A percentile compares a stretch with the other conserved stretches of the same genome.
Conservation (phyloP, 805 yeast species). For the Blastobotrys attinorum region DNA sequence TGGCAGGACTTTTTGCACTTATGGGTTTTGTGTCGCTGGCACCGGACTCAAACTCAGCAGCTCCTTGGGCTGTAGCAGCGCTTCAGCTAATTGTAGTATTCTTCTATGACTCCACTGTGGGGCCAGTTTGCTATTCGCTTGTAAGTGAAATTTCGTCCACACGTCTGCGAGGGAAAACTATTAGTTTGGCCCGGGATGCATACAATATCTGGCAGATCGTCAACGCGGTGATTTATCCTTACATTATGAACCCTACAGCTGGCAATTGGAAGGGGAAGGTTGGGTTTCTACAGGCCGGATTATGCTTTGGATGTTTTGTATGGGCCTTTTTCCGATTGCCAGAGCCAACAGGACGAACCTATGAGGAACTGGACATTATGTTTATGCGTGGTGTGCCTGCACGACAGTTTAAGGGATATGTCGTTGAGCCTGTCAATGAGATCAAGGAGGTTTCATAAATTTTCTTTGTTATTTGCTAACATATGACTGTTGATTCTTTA, state of each 20-base stretch:
- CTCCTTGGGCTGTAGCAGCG: conserved; percentile 30
- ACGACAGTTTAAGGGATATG: conserved; percentile 20
- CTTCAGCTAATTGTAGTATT: conserved; percentile 39
- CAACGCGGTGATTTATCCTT: conserved; percentile 28
- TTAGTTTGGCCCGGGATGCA: conserved; percentile 33
- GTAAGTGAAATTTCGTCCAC: conserved; percentile 37
- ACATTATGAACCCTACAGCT: conserved; percentile 37
- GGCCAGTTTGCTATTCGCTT: conserved; percentile 36
- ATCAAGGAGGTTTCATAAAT: too few relatives aligned
- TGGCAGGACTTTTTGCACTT: conserved; percentile 7
- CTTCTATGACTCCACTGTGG: conserved; percentile 36
- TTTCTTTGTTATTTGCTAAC: too few relatives aligned
- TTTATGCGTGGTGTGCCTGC: conserved; percentile 26
- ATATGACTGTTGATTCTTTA: too few relatives aligned
- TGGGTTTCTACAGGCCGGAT: conserved; percentile 39
- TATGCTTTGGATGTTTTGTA: conserved; percentile 23
- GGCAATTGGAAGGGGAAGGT: conserved; percentile 42
- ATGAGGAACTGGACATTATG: conserved; percentile 47
- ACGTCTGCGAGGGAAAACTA: conserved; percentile 35
- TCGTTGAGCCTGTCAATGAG: conserved; percentile 9
- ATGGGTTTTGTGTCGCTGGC: conserved; percentile 13
- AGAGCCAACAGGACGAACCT: conserved; percentile 48
- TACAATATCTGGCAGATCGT: conserved; percentile 25
- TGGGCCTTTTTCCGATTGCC: conserved; percentile 47
- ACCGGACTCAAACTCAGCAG: conserved; percentile 8